These are phyloP conservation scores for Saitozyma podzolica DNA, from an alignment of 768 basidiomycete genomes.

Conservation along the genomic window DNA sequence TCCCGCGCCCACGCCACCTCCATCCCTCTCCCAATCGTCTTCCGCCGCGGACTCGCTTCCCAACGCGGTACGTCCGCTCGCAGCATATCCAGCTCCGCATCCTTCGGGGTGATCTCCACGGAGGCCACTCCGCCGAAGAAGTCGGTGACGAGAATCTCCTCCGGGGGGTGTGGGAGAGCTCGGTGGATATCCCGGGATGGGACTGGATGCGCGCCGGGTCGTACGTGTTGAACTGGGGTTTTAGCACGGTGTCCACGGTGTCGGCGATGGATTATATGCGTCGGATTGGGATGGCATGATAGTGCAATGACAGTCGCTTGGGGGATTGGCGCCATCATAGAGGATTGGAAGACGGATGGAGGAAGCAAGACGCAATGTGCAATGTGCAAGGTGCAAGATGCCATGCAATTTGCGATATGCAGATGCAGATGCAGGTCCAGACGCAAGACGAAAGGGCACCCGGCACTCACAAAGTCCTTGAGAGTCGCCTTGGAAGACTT, in stretches of 20 bases:
- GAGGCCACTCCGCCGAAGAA: constrained; percentile 87
- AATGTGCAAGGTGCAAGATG: too few species aligned
- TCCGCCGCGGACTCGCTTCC: too few species aligned
- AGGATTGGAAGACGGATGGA: too few species aligned
- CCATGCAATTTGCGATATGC: too few species aligned
- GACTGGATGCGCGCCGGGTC: constrained; percentile 74
- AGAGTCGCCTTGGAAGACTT: constrained; percentile 81
- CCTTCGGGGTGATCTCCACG: constrained; percentile 62
- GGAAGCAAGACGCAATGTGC: too few species aligned
- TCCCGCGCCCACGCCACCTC: too few species aligned
- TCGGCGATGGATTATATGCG: too few species aligned
- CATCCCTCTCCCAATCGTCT: too few species aligned
- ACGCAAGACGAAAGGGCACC: neutral
- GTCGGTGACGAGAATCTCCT: constrained; percentile 68
- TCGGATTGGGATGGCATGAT: neutral
- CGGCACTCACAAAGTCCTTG: constrained; percentile 71
- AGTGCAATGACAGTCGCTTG: neutral
- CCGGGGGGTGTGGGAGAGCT: constrained; percentile 72
- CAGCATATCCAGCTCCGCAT: constrained; percentile 7
- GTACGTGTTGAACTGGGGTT: constrained; percentile 72
- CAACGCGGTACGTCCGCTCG: too few species aligned
- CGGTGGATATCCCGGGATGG: constrained; percentile 82
- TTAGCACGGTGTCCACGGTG: too few species aligned
- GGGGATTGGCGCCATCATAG: neutral
- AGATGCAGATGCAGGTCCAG: too few species aligned